These are phyloP conservation scores for Blumeria graminis DNA, from an alignment of 2,329 filamentous ascomycete genomes.

Conservation along the genomic window DNA sequence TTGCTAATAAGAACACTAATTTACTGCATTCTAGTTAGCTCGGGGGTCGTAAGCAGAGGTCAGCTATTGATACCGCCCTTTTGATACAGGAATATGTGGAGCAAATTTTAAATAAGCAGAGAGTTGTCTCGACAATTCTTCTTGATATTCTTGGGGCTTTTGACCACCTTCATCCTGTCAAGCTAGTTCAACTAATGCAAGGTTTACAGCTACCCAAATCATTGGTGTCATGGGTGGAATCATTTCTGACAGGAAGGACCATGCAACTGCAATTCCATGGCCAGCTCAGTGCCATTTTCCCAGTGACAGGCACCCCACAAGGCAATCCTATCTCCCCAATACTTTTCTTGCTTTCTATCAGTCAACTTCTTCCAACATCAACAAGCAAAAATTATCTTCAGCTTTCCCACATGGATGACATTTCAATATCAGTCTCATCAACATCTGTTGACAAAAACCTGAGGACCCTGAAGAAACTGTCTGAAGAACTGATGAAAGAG, in stretches of 20 bases:
- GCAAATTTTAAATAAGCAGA: background rate
- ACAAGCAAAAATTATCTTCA: background rate
- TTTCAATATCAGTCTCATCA: background rate
- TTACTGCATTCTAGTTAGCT: background rate
- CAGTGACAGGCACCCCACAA: background rate
- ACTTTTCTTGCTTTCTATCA: background rate
- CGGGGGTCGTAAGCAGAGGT: background rate
- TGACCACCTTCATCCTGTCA: background rate
- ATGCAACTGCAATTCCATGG: background rate
- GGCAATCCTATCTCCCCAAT: background rate
- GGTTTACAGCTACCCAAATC: background rate
- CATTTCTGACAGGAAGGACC: background rate
- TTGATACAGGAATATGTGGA: background rate
- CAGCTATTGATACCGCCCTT: background rate
- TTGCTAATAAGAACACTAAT: background rate
- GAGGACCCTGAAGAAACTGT: background rate
- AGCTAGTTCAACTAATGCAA: background rate
- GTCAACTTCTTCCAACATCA: background rate
- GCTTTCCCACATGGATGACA: background rate
- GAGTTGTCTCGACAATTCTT: background rate
- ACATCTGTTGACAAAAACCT: background rate
- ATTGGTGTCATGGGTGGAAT: background rate
- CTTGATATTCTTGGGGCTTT: background rate
- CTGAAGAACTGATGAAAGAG: background rate
- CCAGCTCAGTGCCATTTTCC: background rate